These are phyloP conservation scores for Artemisia tridentata DNA, from an alignment of 129 eudicot species.

Conservation along the genomic window DNA sequence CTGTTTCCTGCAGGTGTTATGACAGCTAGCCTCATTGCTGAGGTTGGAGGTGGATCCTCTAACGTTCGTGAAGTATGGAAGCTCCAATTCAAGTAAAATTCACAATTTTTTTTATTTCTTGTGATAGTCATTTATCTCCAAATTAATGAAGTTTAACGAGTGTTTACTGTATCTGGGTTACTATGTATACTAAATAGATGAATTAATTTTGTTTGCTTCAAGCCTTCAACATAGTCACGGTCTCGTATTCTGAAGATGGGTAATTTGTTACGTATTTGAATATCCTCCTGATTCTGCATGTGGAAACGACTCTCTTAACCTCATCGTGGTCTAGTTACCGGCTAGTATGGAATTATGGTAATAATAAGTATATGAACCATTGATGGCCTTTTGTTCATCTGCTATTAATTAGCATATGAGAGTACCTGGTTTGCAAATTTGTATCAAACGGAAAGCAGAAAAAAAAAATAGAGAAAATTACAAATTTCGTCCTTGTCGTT, in stretches of 20 bases:
- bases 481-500: too few species aligned
- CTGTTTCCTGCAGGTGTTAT: constrained; percentile 47
- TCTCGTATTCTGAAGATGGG: not conserved
- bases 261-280: too few species aligned
- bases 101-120: constrained; percentile 6
- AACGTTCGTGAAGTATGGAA: constrained; percentile 97
- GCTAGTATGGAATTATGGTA: too few species aligned
- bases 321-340: too few species aligned
- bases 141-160: not conserved
- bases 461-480: too few species aligned
- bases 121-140: constrained; percentile 3
- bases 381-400: not conserved
- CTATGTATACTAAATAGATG: constrained; percentile 9
- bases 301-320: too few species aligned
- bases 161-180: constrained; percentile 5
- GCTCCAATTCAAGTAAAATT: constrained; percentile 49
- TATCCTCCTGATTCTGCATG: too few species aligned
- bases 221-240: not conserved
- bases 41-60: constrained; percentile 91
- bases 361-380: not conserved
- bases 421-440: not conserved
- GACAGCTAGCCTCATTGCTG: constrained; percentile 61
- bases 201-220: not conserved
- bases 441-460: not conserved
- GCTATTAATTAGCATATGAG: not conserved